Percentiles rank a stretch among this genome's conserved stretches.
phyloP scores from a whole-genome alignment of 192 early-diverging fungal genomes.

The Backusella mclennaniae region DNA sequence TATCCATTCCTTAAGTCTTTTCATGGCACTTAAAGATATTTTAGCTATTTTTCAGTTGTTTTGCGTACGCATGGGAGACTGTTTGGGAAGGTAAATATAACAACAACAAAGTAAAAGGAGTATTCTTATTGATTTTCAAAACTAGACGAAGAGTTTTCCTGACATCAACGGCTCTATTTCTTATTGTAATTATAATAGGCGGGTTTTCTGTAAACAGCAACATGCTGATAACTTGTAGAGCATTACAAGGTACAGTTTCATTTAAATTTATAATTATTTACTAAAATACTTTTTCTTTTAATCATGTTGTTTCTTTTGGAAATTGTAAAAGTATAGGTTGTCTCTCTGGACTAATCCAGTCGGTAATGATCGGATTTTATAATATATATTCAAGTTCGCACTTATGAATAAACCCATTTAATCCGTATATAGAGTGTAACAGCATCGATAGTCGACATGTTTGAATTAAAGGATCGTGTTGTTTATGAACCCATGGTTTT shows the following conservation, averaged over 20 bases:
- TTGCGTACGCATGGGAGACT: not conserved
- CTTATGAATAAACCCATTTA: not conserved
- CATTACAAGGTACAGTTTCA: not conserved
- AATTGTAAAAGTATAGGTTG: not conserved
- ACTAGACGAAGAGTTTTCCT: not conserved
- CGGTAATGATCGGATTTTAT: not conserved
- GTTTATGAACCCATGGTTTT: not conserved
- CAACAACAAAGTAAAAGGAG: not conserved
- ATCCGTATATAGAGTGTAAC: not conserved
- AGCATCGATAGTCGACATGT: not conserved
- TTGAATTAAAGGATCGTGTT: constrained; percentile 5
- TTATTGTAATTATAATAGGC: not conserved
- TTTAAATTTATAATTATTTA: not conserved
- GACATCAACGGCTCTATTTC: not conserved
- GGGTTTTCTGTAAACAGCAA: not conserved
- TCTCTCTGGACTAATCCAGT: not conserved
- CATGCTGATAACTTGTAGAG: not conserved
- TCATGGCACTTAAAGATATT: not conserved
- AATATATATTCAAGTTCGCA: not conserved
- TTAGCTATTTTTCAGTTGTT: not conserved
- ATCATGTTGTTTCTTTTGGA: too few relatives aligned
- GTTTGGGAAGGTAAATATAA: not conserved
- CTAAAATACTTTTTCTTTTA: not conserved
- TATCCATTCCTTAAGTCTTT: not conserved
- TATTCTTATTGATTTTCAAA: not conserved